Evolutionary conservation across 164 flowering plant species (phyloP), one percentile per base, ranked within the genome.

Genomic region (Vitis cinerea): DNA sequence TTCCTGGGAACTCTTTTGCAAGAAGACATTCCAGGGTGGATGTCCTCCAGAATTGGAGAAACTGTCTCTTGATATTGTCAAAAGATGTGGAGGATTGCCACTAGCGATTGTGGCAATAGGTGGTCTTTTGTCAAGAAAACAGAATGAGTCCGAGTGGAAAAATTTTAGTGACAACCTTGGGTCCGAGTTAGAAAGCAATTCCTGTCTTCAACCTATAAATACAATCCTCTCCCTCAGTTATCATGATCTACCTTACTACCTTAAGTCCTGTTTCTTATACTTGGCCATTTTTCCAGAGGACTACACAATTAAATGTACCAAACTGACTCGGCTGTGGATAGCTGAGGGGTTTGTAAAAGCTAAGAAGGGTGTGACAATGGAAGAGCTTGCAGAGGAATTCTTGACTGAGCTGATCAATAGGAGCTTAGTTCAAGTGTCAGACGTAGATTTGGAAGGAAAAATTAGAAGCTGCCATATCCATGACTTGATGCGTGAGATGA

Each of bases 201-300:
- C 17, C 19, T 14, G 55, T 4, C 78, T 82, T 8, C 62, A 51
- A 8, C 64, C 27, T 50, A 14, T 79, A 0, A 58, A 44, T n/a
- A 75, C 17, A 12, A 64, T 73, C 3, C 65, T 82, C 5, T 54
- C 64, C 3, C 59, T 73, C 0, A 72, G 84, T 49, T 82, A 73
- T 55, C 23, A 62, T 63, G 78, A 82, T 67, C 56, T 79, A 6
- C 81, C 85, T 7, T 51, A 69, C 71, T 8, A 82, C 57, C 72
- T 82, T 14, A 82, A 80, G 50, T 59, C 74, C 12, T 82, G 83
- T 64, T 75, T 72, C 64, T 53, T 82, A 53, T 82, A 82, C 57
- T 48, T 82, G 5, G 68, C 76, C 19, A 16, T 75, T 17, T 82
- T 82, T 63, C 83, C 81, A 0, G 79, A 79, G 52, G 73, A 71